Conservation (phyloP, 2,329 filamentous ascomycete species). For the Hypoxylon sp. region DNA sequence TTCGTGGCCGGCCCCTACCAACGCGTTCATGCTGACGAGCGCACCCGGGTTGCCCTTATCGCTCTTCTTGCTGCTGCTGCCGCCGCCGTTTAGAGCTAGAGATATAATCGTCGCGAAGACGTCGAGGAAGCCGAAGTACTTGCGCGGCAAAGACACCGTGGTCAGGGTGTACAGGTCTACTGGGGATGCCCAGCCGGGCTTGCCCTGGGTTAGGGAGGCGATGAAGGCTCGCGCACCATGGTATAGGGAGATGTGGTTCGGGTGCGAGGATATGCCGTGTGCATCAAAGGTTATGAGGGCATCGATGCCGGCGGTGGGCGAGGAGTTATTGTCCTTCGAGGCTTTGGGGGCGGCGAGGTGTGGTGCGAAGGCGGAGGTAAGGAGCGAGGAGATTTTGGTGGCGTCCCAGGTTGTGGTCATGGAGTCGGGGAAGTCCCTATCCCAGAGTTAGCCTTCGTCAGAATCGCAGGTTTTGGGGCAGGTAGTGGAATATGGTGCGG, state of each 20-base stretch:
- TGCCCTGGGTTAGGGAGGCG: slow-evolving; percentile 73
- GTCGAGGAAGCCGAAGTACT: slow-evolving; percentile 86
- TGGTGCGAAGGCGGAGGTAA: slow-evolving; percentile 82
- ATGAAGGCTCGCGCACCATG: slow-evolving; percentile 84
- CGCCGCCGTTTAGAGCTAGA: slow-evolving; percentile 62
- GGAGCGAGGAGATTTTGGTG: slow-evolving; percentile 76
- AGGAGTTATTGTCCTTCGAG: slow-evolving; percentile 42
- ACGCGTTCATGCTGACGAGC: slow-evolving; percentile 79
- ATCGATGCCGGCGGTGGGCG: slow-evolving; percentile 75
- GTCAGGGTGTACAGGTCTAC: slow-evolving; percentile 89
- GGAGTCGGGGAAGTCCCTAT: slow-evolving; percentile 85
- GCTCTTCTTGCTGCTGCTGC: slow-evolving; percentile 36
- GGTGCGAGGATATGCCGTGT: slow-evolving; percentile 86
- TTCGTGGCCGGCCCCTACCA: slow-evolving; percentile 71
- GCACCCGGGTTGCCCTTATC: slow-evolving; percentile 67
- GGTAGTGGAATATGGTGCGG: no score
- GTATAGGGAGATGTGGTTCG: slow-evolving; percentile 93
- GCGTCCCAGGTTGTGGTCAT: slow-evolving; percentile 87
- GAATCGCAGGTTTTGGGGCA: not conserved
- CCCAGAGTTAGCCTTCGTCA: not conserved
- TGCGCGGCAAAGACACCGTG: slow-evolving; percentile 79
- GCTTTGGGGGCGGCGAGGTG: slow-evolving; percentile 61
- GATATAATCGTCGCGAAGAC: slow-evolving; percentile 76
- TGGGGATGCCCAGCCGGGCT: slow-evolving; percentile 77
- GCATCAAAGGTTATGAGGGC: slow-evolving; percentile 90